These are phyloP conservation scores for Stachybotrys echinatus DNA, from an alignment of 2,329 filamentous ascomycete genomes.

Conservation along the genomic window DNA sequence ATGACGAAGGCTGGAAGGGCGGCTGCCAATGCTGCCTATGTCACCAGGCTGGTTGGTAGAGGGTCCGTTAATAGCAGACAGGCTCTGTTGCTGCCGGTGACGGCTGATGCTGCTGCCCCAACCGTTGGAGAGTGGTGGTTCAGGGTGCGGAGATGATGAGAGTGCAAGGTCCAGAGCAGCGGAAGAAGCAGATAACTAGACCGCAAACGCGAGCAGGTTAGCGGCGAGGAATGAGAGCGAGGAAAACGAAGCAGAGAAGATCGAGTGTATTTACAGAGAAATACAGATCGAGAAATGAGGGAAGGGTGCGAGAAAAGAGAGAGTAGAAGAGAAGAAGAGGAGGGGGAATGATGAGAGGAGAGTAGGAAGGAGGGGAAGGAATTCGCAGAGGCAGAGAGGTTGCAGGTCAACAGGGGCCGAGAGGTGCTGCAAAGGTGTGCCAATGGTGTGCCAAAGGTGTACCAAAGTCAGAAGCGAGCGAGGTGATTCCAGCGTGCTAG, in stretches of 20 bases:
- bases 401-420: too few relatives aligned
- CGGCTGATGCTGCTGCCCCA: constrained; percentile 59
- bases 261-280: constrained; percentile 7
- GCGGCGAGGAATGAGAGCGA: constrained; percentile 17
- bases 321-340: not conserved
- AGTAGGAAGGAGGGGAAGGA: not conserved
- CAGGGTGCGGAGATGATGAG: constrained; percentile 60
- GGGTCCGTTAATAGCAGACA: constrained; percentile 41
- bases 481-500: not conserved
- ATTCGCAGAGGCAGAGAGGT: not conserved
- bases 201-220: constrained; percentile 25
- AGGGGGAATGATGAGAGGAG: not conserved
- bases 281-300: constrained; percentile 5
- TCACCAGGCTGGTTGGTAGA: constrained; percentile 38
- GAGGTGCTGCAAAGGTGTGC: too few relatives aligned
- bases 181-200: constrained; percentile 72
- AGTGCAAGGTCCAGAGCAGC: constrained; percentile 75
- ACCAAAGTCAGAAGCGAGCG: not conserved
- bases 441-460: too few relatives aligned
- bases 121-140: constrained; percentile 40
- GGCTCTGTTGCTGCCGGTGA: constrained; percentile 61
- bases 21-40: constrained; percentile 39
- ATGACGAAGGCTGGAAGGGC: constrained; percentile 47
- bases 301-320: not conserved
- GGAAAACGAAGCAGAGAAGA: constrained; percentile 5